Percentiles rank a stretch among this genome's conserved stretches.
These are phyloP conservation scores for Kwoniella newhampshirensis DNA, from an alignment of 768 basidiomycete genomes.

Conservation along the genomic window DNA sequence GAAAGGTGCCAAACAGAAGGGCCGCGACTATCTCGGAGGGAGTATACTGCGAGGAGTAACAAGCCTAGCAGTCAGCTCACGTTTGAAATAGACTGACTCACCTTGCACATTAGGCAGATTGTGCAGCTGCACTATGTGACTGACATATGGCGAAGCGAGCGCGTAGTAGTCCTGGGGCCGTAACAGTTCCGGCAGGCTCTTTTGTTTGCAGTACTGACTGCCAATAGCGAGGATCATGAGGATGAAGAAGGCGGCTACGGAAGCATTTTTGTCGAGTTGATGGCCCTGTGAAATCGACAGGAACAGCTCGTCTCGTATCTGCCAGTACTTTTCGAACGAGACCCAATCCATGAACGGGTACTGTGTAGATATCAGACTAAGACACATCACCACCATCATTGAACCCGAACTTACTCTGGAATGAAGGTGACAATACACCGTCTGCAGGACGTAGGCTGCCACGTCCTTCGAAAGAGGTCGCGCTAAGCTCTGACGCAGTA, in stretches of 20 bases:
- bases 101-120: slow-evolving; percentile 31
- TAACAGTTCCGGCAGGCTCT: slow-evolving; percentile 10
- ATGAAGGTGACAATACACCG: slow-evolving; percentile 12
- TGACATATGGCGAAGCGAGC: slow-evolving; percentile 19
- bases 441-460: background rate
- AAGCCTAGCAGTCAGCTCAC: slow-evolving; percentile 11
- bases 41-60: slow-evolving; percentile 23
- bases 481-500: background rate
- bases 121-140: slow-evolving; percentile 22
- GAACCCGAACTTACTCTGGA: slow-evolving; percentile 6
- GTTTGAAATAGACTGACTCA: background rate
- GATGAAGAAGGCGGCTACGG: slow-evolving; percentile 24
- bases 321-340: slow-evolving; percentile 24
- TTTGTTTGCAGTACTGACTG: slow-evolving; percentile 11
- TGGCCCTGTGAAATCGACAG: slow-evolving; percentile 5
- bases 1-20: slow-evolving; percentile 30
- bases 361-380: slow-evolving; percentile 4
- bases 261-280: slow-evolving; percentile 7
- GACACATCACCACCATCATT: background rate
- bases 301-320: slow-evolving; percentile 10
- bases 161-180: slow-evolving; percentile 18
- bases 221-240: slow-evolving; percentile 27
- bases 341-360: slow-evolving; percentile 34
- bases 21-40: slow-evolving; percentile 22
- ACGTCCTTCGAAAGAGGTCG: background rate